Base-by-base conservation (phyloP, 163 green algal genomes). In the Volvox carteri region DNA sequence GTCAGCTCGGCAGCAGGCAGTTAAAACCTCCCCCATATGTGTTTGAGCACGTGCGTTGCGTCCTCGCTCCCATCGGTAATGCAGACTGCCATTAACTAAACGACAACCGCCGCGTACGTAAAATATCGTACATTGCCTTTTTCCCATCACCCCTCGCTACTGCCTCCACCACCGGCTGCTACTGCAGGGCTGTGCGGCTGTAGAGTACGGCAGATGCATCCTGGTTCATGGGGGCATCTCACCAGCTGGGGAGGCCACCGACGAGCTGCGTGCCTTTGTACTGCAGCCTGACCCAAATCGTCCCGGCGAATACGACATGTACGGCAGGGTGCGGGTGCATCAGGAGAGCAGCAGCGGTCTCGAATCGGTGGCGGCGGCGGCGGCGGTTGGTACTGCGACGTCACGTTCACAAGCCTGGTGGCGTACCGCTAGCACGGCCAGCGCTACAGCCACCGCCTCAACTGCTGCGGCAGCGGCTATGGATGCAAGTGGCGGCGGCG, bases 171-270 rank as follows among this genome's bases (percentile, higher is more conserved):
- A n/a, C n/a, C n/a, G n/a, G n/a, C n/a, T n/a, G n/a, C 39, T 58
- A 1, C 60, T 58, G 8, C 58, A 86, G 78, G 78, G 58, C 56
- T 76, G 58, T 58, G 78, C 78, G 5, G 78, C 30, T 28, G 28
- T 5, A 3, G 16, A 8, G 0, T 86, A 76, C 78, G 78, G 78
- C 78, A 28, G 41, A 28, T 76, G 58, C 39, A 68, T 86, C n/a
- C 30, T 86, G 2, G 41, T 86, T 7, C 58, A 86, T 42, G 78
- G 78, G 56, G 78, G 78, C 41, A 4, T 76, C 4, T 62, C 78
- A 8, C 58, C 78, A 3, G 16, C 39, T 12, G 78, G 77, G 12
- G 77, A 77, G 25, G 58, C 41, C 41, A 50, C 23, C 78, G 44
- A 28, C 25, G 39, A 58, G 30, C 37, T 86, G 78, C 58, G 78